Conservation (phyloP, 768 basidiomycete species). For the Panellus pusillus region DNA sequence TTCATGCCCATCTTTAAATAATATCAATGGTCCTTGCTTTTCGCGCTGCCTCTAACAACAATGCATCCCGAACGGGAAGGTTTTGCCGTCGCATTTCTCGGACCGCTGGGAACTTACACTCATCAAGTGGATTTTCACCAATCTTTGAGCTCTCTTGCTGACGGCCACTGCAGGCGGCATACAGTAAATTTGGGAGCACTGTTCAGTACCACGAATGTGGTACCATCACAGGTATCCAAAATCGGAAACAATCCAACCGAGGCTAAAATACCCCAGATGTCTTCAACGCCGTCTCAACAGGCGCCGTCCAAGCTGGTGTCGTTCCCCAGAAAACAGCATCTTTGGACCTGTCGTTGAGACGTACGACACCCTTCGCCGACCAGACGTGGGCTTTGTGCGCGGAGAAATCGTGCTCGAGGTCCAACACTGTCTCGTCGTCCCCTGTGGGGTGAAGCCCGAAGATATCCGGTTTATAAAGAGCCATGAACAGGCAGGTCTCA, state of each 20-base stretch:
- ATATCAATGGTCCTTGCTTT: slow-evolving; percentile 1
- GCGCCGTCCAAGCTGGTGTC: slow-evolving; percentile 52
- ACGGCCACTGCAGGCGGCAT: slow-evolving; percentile 40
- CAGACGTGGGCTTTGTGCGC: slow-evolving; percentile 49
- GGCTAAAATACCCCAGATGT: slow-evolving; percentile 46
- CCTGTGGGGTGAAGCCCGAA: slow-evolving; percentile 52
- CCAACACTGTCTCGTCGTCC: slow-evolving; percentile 69
- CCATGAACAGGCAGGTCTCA: slow-evolving; percentile 68
- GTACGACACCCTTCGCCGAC: slow-evolving; percentile 61
- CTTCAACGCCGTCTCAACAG: slow-evolving; percentile 49
- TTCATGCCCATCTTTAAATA: slow-evolving; percentile 17
- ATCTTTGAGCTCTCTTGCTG: background rate
- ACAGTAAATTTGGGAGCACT: slow-evolving; percentile 43
- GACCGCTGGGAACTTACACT: slow-evolving; percentile 59
- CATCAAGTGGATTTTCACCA: slow-evolving; percentile 44
- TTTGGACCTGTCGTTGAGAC: slow-evolving; percentile 76
- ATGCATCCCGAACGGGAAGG: background rate
- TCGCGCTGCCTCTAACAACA: too few relatives aligned
- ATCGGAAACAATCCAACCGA: background rate
- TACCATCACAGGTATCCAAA: slow-evolving; percentile 40
- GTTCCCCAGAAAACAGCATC: slow-evolving; percentile 78
- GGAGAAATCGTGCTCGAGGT: slow-evolving; percentile 62
- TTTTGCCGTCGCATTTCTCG: slow-evolving; percentile 44
- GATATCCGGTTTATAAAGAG: slow-evolving; percentile 65
- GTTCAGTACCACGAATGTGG: slow-evolving; percentile 43